Base-by-base conservation (phyloP, 495 filamentous ascomycete species). In the Chaetomidium leptoderma region DNA sequence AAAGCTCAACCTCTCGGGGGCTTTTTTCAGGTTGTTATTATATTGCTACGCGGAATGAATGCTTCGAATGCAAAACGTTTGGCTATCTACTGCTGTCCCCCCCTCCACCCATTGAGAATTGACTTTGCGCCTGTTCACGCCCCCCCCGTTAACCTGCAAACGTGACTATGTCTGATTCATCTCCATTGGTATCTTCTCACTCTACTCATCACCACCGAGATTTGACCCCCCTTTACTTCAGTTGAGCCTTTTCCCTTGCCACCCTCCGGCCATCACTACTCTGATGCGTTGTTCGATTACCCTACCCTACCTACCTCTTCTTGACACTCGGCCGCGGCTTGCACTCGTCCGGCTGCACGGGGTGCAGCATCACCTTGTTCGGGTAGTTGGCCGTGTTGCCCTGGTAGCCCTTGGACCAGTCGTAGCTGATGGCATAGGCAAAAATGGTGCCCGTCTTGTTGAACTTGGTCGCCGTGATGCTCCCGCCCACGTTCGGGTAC, bases 301-400 rank as follows among this genome's bases (percentile, higher is more conserved):
- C n/a, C n/a, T n/a, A n/a, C n/a, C n/a, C n/a, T n/a, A n/a, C n/a
- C 57, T 73, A 74, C 63, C 72, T 70, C 69, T 74, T 74, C 70
- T 74, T 74, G 2, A 66, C 58, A 35, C 63, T 70, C 13, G 72
- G 72, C 13, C 72, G 63, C 17, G 72, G 72, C 65, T 74, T 74
- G 67, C 72, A 74, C 60, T 96, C 92, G 63, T 96, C 92, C 13
- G 76, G 79, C 42, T 74, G 76, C 9, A 97, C 85, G 3, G 87
- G 85, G 74, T 97, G 92, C 65, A 97, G 77, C 90, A 93, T 95
- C 47, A 97, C 84, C 77, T 92, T 95, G 72, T 85, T 95, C 13
- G 86, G 78, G 43, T 83, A 81, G 59, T 82, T 74, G 32, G 81
- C 82, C 35, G 71, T 91, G 70, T 96, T 96, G 44, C 72, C 79